These are phyloP conservation scores for Crithidia expoeki DNA, from an alignment of 208 protist species.

Conservation along the genomic window DNA sequence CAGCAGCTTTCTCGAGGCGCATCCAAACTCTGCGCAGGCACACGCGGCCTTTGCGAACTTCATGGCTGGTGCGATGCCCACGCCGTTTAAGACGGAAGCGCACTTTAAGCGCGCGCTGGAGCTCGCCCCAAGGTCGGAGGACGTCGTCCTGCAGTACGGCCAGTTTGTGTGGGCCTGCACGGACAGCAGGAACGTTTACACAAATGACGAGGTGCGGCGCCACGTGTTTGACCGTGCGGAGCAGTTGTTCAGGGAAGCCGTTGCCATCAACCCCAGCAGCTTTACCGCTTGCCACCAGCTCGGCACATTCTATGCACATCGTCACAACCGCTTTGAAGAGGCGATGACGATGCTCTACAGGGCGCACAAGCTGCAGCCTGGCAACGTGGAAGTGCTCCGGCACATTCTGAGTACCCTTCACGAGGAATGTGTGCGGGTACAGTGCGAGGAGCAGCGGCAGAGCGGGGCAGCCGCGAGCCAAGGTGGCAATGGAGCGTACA, in stretches of 20 bases:
- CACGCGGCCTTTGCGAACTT: slow-evolving; percentile 71
- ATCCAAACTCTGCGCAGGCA: slow-evolving; percentile 35
- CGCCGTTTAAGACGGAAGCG: slow-evolving; percentile 51
- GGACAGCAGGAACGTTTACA: slow-evolving; percentile 38
- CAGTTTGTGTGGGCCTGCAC: slow-evolving; percentile 68
- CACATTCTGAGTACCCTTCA: slow-evolving; percentile 56
- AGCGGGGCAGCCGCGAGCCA: slow-evolving; percentile 29
- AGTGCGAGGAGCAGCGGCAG: slow-evolving; percentile 41
- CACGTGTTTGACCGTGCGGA: slow-evolving; percentile 58
- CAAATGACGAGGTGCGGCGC: slow-evolving; percentile 38
- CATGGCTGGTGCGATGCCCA: slow-evolving; percentile 62
- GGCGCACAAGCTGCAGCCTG: slow-evolving; percentile 57
- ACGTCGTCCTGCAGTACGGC: slow-evolving; percentile 59
- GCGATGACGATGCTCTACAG: slow-evolving; percentile 59
- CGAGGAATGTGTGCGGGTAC: slow-evolving; percentile 61
- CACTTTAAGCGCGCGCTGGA: slow-evolving; percentile 66
- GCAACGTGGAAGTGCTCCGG: slow-evolving; percentile 60
- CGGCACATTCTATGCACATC: slow-evolving; percentile 67
- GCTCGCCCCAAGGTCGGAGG: slow-evolving; percentile 49
- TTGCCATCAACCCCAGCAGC: slow-evolving; percentile 49
- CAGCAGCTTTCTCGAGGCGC: slow-evolving; percentile 46
- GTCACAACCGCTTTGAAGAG: slow-evolving; percentile 67
- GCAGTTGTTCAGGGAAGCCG: slow-evolving; percentile 49
- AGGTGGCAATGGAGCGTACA: not conserved
- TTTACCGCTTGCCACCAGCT: slow-evolving; percentile 49